A percentile compares a stretch with the other conserved stretches of the same genome.
Evolutionary conservation across 306 rosid genomes (phyloP).

Genomic region (Arachis hypogaea): DNA sequence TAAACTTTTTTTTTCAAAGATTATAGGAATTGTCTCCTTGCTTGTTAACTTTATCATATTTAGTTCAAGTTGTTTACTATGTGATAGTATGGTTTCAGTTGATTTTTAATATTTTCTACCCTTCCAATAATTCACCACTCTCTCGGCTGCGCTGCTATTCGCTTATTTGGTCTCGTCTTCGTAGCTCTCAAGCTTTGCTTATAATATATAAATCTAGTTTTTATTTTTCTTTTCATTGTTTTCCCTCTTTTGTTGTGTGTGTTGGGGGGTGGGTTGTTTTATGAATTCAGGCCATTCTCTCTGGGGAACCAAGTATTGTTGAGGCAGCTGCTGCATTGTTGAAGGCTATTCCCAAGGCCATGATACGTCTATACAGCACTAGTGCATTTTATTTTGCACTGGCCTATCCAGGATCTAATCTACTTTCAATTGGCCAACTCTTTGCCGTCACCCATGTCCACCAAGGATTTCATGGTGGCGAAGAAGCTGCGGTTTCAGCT

Average conservation of each 20-base stretch:
- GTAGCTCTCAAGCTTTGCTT: too few relatives aligned
- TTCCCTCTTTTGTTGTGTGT: neutral
- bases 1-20: neutral
- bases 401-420: conserved; percentile 98
- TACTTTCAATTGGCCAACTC: conserved; percentile 84
- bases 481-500: conserved; percentile 94
- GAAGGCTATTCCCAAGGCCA: conserved; percentile 93
- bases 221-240: neutral
- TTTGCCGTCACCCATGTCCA: conserved; percentile 96
- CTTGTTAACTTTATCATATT: conserved; percentile 19
- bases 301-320: conserved; percentile 96
- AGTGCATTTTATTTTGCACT: conserved; percentile 93
- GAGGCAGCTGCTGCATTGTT: conserved; percentile 92
- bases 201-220: conserved; percentile 12
- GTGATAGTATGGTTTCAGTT: conserved; percentile 7
- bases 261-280: conserved; percentile 18
- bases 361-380: conserved; percentile 94
- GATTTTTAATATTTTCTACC: conserved; percentile 20
- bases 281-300: conserved; percentile 77
- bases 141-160: too few relatives aligned
- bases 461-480: conserved; percentile 99
- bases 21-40: conserved; percentile 18
- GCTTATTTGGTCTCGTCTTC: too few relatives aligned
- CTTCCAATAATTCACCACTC: neutral
- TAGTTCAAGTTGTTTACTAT: conserved; percentile 4